These are phyloP conservation scores for Petrea volubilis DNA, from an alignment of 257 asterid species.

Conservation along the genomic window DNA sequence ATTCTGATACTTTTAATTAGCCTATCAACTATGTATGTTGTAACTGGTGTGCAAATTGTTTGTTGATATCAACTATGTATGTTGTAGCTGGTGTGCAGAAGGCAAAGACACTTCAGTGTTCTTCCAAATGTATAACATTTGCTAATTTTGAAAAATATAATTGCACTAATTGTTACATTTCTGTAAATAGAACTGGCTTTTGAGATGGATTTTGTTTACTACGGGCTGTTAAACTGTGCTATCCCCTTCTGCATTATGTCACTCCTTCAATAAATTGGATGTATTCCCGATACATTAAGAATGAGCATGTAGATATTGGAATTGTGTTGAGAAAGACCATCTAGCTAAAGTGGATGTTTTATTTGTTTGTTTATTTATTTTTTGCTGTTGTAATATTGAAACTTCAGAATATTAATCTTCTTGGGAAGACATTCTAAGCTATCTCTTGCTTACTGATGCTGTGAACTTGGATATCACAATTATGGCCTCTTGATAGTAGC, in stretches of 20 bases:
- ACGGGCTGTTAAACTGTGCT: not conserved
- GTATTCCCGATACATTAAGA: not conserved
- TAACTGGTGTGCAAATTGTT: no score
- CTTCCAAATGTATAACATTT: not conserved
- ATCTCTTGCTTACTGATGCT: not conserved
- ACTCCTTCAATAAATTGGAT: constrained; percentile 7
- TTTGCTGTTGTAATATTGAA: not conserved
- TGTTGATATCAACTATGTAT: no score
- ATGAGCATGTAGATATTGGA: not conserved
- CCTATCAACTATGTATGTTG: not conserved
- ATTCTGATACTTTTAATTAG: not conserved
- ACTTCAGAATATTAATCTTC: not conserved
- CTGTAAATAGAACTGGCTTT: constrained; percentile 3
- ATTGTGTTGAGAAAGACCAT: not conserved
- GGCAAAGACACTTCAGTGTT: not conserved
- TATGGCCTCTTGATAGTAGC: not conserved
- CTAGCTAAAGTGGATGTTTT: not conserved
- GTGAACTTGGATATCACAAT: constrained; percentile 2
- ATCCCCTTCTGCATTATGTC: not conserved
- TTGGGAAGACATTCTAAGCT: not conserved
- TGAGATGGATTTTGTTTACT: not conserved
- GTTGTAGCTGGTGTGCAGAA: not conserved
- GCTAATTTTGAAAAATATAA: not conserved
- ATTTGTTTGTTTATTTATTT: no score
- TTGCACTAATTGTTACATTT: not conserved